Percentiles rank a stretch among this genome's conserved stretches.
phyloP scores from a whole-genome alignment of 2,329 filamentous ascomycete species.

The Beauveria rudraprayagi region DNA sequence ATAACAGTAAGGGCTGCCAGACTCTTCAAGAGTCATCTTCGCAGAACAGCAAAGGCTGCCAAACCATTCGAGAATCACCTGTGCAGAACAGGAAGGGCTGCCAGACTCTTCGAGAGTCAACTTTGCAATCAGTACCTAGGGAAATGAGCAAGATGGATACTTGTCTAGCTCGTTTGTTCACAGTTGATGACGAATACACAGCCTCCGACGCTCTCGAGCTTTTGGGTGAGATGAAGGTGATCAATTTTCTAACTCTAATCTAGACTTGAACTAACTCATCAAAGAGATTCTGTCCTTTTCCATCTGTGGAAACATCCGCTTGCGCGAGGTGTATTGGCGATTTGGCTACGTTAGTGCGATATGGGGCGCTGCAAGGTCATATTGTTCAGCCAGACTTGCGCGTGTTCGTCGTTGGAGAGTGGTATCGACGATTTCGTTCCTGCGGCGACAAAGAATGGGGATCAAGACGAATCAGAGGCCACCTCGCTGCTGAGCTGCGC shows the following conservation, averaged over 20 bases:
- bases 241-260: no score
- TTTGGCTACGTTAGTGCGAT: neutral
- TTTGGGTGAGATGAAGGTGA: neutral
- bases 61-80: neutral
- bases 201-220: neutral
- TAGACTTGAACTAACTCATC: no score
- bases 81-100: neutral
- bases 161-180: neutral
- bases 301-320: no score
- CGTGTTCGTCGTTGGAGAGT: neutral
- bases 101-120: neutral
- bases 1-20: neutral
- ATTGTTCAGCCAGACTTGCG: neutral
- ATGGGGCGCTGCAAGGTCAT: neutral
- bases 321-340: neutral
- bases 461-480: neutral
- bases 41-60: neutral
- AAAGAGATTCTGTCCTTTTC: no score
- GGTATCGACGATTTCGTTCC: neutral
- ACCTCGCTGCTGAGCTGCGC: neutral
- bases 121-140: rapidly evolving
- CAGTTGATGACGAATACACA: neutral
- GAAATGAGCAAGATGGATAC: neutral
- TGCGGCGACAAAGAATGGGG: neutral
- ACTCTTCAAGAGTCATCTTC: no score